A percentile compares a stretch with the other conserved stretches of the same genome.
Evolutionary conservation across 768 basidiomycete species (phyloP).

Genomic region (Lentinula boryana): DNA sequence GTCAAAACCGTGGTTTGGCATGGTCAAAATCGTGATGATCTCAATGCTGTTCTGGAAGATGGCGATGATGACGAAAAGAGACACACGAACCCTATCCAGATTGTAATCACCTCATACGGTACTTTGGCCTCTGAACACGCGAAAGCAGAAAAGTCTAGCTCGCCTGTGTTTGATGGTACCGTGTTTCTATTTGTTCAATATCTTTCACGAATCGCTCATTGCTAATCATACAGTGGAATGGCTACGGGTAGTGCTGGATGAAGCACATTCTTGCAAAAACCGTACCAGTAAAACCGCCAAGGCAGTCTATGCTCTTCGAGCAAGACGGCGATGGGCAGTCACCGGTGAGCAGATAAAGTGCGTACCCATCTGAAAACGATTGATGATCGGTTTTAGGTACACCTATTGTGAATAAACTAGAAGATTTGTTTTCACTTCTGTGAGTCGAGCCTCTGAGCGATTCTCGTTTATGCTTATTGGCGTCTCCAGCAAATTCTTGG

Average conservation of each 20-base stretch:
- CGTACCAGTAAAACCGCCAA: constrained; percentile 82
- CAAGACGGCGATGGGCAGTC: constrained; percentile 83
- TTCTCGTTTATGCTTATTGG: not conserved
- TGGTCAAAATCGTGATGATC: constrained; percentile 75
- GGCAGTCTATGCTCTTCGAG: constrained; percentile 79
- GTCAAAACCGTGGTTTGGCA: constrained; percentile 77
- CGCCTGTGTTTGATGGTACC: constrained; percentile 70
- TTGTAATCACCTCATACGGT: constrained; percentile 87
- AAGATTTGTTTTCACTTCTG: constrained; percentile 86
- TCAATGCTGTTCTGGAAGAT: constrained; percentile 52
- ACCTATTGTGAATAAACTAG: constrained; percentile 90
- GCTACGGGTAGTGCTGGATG: constrained; percentile 82
- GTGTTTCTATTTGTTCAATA: not conserved
- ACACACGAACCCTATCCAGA: constrained; percentile 46
- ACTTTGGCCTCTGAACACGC: constrained; percentile 82
- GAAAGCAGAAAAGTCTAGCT: constrained; percentile 54
- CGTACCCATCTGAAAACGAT: not conserved
- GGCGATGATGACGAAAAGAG: constrained; percentile 43
- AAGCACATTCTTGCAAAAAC: constrained; percentile 94
- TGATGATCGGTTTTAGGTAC: constrained; percentile 46
- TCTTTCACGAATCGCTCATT: constrained; percentile 6
- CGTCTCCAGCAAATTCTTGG: constrained; percentile 59
- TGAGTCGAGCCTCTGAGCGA: constrained; percentile 19
- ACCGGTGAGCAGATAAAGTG: constrained; percentile 44
- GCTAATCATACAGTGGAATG: constrained; percentile 52